These are phyloP conservation scores for Lactifluus volemus DNA, from an alignment of 768 basidiomycete genomes.

Conservation along the genomic window DNA sequence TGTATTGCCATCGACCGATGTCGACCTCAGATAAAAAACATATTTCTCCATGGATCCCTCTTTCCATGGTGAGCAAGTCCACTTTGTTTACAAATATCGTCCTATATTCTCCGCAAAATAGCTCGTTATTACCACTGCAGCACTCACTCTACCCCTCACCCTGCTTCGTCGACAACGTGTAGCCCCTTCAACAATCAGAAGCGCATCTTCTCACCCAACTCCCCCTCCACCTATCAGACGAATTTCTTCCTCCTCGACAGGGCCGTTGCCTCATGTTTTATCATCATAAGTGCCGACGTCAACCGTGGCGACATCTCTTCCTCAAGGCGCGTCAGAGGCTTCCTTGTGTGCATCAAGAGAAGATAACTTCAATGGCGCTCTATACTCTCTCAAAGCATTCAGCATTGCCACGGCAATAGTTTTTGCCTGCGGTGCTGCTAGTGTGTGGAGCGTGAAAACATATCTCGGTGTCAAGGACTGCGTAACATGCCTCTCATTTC, in stretches of 20 bases:
- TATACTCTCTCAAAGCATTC: slow-evolving; percentile 57
- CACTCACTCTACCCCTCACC: slow-evolving; percentile 25
- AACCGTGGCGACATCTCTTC: not conserved
- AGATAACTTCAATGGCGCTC: slow-evolving; percentile 39
- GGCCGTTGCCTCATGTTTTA: not conserved
- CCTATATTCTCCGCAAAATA: slow-evolving; percentile 2
- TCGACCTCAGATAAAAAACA: too few species aligned
- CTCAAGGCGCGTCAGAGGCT: not conserved
- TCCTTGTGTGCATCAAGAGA: not conserved
- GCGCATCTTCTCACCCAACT: slow-evolving; percentile 16
- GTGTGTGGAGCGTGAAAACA: slow-evolving; percentile 42
- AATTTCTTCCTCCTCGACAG: not conserved
- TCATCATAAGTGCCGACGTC: not conserved
- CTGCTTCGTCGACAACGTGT: slow-evolving; percentile 25
- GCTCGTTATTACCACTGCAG: slow-evolving; percentile 26
- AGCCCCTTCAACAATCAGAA: not conserved
- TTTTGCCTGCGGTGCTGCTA: slow-evolving; percentile 34
- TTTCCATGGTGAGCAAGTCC: slow-evolving; percentile 12
- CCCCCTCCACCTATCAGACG: slow-evolving; percentile 19
- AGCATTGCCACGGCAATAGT: slow-evolving; percentile 57
- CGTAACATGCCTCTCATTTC: slow-evolving; percentile 22
- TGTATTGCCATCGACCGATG: too few species aligned
- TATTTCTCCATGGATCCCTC: slow-evolving; percentile 5
- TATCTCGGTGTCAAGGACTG: slow-evolving; percentile 47
- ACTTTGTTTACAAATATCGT: not conserved